Evolutionary conservation across 1,139 yeast genomes (phyloP), one percentile per base, ranked within the genome.

Genomic region (Kluyveromyces marxianus): DNA sequence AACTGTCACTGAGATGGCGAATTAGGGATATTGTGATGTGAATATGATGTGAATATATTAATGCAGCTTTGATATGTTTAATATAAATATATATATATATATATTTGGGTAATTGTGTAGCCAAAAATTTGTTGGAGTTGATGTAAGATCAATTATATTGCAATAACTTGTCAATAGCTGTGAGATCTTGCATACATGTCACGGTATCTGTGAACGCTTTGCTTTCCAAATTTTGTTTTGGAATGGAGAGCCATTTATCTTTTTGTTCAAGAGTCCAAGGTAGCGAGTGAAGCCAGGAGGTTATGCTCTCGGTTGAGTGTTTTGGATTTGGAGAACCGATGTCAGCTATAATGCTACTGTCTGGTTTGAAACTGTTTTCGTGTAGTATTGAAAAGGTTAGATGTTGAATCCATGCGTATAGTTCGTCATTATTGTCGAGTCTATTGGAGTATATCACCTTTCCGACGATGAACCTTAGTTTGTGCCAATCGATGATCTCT

Each of bases 401-500:
- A 5, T 25, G 4, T 10, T n/a, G 4, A 6, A 40, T 21, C 43
- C 43, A 40, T 25, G 25, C 25, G 25, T 34, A 27, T 21, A 33
- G 4, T n/a, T 21, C n/a, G 7, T 10, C 38, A 24, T 44, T 53
- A 39, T 67, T 59, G 48, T 79, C 81, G 37, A 85, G 67, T 62
- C 84, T 84, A 25, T 92, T 94, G 10, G 95, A 95, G 58, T 87
- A 87, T 1, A 79, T 70, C 8, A 83, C 71, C 2, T 71, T 71
- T 2, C 78, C 76, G 21, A 86, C 58, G 46, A 82, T 62, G 42
- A 69, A 69, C 5, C 66, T 63, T 4, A 86, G 59, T 25, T 75
- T 73, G 2, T 68, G 63, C 87, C 89, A 85, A 21, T 40, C 38
- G 10, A 40, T 35, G 3, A 21, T n/a, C n/a, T 40, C 43, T 10